phyloP scores from a whole-genome alignment of 108 stramenopile species.

The Conticribra weissflogii region DNA sequence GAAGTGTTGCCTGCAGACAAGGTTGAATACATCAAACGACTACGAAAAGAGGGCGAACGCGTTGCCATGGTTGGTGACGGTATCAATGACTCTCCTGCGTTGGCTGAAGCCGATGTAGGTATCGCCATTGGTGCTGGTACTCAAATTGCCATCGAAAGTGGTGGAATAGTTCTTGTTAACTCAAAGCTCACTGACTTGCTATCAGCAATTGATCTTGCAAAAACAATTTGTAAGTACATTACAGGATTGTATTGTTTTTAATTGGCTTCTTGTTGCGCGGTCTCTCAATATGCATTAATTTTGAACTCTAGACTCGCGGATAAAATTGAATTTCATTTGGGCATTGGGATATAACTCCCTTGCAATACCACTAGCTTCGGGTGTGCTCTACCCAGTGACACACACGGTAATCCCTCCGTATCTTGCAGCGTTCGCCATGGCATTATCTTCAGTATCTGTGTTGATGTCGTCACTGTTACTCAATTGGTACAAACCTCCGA shows the following conservation, averaged over 20 bases:
- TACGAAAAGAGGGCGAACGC: slow-evolving; percentile 69
- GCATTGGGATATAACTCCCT: slow-evolving; percentile 85
- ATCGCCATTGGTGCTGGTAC: slow-evolving; percentile 89
- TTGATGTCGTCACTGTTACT: slow-evolving; percentile 53
- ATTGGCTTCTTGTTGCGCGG: too few relatives aligned
- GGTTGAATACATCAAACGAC: slow-evolving; percentile 61
- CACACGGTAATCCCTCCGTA: slow-evolving; percentile 67
- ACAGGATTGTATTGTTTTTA: slow-evolving; percentile 11
- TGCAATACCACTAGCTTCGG: slow-evolving; percentile 88
- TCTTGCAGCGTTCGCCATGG: slow-evolving; percentile 84
- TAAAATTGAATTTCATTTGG: slow-evolving; percentile 85
- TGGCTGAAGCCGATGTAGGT: slow-evolving; percentile 91
- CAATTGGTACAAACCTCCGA: slow-evolving; percentile 54
- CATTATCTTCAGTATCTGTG: slow-evolving; percentile 69
- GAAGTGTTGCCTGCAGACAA: slow-evolving; percentile 91
- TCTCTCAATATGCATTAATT: too few relatives aligned
- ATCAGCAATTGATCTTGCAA: slow-evolving; percentile 74
- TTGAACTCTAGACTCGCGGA: slow-evolving; percentile 47
- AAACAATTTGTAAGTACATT: slow-evolving; percentile 53
- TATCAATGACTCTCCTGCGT: slow-evolving; percentile 62
- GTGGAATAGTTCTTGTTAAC: slow-evolving; percentile 83
- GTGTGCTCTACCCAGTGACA: slow-evolving; percentile 75
- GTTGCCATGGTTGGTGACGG: slow-evolving; percentile 95
- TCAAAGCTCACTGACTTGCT: slow-evolving; percentile 73
- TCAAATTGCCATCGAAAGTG: slow-evolving; percentile 88